Percentiles rank a stretch among this genome's conserved stretches.
Conservation (phyloP, 2,329 filamentous ascomycete species). For the Didymella exigua region DNA sequence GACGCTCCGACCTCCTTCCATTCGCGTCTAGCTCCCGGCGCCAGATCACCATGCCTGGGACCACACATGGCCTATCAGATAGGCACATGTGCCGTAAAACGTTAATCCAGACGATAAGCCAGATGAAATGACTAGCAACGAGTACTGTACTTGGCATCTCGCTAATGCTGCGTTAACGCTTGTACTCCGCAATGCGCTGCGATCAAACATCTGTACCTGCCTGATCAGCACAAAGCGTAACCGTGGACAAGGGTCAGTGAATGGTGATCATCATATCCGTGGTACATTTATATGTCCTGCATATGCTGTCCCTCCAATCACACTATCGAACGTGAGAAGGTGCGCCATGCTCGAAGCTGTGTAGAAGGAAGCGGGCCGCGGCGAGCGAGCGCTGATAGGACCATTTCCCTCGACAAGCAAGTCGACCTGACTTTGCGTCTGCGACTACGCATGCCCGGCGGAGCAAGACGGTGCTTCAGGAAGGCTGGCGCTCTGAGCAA, state of each 20-base stretch:
- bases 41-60: constrained; percentile 21
- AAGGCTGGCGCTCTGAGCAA: constrained; percentile 17
- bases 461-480: constrained; percentile 23
- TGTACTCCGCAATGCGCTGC: background rate
- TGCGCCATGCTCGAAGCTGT: constrained; percentile 11
- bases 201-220: constrained; percentile 29
- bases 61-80: constrained; percentile 28
- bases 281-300: constrained; percentile 5
- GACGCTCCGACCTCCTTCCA: constrained; percentile 13
- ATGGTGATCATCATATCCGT: constrained; percentile 10
- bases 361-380: constrained; percentile 10
- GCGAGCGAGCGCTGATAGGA: background rate
- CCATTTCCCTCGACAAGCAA: constrained; percentile 1
- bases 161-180: constrained; percentile 1
- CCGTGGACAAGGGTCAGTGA: background rate
- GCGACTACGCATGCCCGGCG: constrained; percentile 8
- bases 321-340: constrained; percentile 20
- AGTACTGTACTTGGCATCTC: background rate
- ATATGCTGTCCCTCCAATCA: constrained; percentile 14
- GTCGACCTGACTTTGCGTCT: constrained; percentile 1
- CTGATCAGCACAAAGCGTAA: constrained; percentile 22
- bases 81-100: constrained; percentile 28
- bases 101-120: constrained; percentile 24
- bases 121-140: constrained; percentile 22
- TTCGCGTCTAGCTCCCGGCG: constrained; percentile 5